Base-by-base conservation (phyloP, 257 asterid species). In the Coffea canephora region DNA sequence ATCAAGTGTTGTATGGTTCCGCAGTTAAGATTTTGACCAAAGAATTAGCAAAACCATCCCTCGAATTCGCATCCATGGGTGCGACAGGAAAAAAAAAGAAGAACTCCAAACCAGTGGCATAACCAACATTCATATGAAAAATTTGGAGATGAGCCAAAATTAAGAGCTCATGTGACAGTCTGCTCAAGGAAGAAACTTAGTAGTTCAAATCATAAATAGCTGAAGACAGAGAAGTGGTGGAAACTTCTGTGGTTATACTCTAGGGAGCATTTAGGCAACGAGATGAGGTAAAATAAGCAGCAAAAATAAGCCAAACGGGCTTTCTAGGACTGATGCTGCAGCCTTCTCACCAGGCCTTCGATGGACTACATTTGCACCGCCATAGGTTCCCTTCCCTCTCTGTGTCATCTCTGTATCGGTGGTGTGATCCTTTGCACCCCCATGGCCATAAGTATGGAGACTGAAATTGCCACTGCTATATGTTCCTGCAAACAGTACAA, bases 301-400 rank as follows among this genome's bases (percentile, higher is more conserved):
- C 46, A 78, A 49, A 41, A 50, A 52, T 45, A 87, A 82, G 85
- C 82, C 77, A 34, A 74, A 36, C n/a, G 86, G 82, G 9, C 18
- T 74, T 25, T 12, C 23, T 16, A 73, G 52, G 11, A 61, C 21
- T 18, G 83, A 70, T 67, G 82, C 85, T 73, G 73, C 82, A 43
- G 78, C 82, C 1, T 69, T 78, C 10, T 36, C 57, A 0, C 71
- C 0, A 8, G 80, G 36, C 76, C 52, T 89, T 64, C 57, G 86
- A 75, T 88, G 94, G 62, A 71, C 87, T 4, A 82, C 16, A 78
- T 86, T 81, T 67, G 85, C 88, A 73, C 91, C 93, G 21, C 96
- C 94, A 43, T 74, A 27, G 0, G 90, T 10, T 5, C 92, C 91
- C 74, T 14, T 88, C 19, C 86, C 90, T 78, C 52, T 73, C 83